Conservation (phyloP, 805 yeast species). For the Pichia cabralensis region DNA sequence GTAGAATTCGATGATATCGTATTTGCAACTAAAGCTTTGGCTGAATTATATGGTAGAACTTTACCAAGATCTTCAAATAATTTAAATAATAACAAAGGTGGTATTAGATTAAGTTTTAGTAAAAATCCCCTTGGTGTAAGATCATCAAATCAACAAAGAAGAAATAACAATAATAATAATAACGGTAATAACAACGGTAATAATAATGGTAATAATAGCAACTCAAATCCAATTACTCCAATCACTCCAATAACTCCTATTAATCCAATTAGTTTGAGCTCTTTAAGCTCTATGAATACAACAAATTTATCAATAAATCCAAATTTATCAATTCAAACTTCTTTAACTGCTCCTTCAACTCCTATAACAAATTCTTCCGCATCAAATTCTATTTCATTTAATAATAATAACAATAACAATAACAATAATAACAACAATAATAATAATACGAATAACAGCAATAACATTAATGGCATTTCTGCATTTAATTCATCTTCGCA, state of each 20-base stretch:
- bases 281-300: too few species aligned
- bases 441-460: not conserved
- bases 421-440: not conserved
- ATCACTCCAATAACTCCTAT: too few species aligned
- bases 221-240: too few species aligned
- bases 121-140: conserved; percentile 97
- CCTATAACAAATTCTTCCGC: not conserved
- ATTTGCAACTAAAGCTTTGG: conserved; percentile 86
- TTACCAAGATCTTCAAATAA: conserved; percentile 64
- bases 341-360: too few species aligned
- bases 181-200: conserved; percentile 1
- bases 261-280: too few species aligned
- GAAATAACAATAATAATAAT: conserved; percentile 12
- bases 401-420: not conserved
- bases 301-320: too few species aligned
- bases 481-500: too few species aligned
- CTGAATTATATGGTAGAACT: conserved; percentile 87
- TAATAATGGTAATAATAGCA: not conserved
- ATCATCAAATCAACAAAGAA: conserved; percentile 37
- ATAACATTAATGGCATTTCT: conserved; percentile 1
- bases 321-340: too few species aligned
- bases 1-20: conserved; percentile 97
- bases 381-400: too few species aligned
- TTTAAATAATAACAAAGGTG: conserved; percentile 62
- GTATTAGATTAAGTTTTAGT: conserved; percentile 86